A percentile compares a stretch with the other conserved stretches of the same genome.
Conservation (phyloP, 768 basidiomycete species). For the Brasilioporus rufonigricans region DNA sequence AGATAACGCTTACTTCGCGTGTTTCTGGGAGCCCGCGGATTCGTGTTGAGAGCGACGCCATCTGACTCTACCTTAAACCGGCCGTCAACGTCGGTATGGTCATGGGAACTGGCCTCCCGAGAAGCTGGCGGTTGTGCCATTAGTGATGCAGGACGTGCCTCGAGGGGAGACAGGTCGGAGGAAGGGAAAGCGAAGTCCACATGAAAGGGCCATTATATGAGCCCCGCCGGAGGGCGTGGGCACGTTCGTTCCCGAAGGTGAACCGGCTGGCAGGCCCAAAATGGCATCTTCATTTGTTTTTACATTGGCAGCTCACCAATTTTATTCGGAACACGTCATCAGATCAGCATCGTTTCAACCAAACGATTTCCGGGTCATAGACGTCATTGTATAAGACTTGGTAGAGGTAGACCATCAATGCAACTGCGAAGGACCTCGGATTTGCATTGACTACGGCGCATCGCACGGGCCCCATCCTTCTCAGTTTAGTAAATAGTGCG, state of each 20-base stretch:
- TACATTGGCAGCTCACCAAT: not conserved
- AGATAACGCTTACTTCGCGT: constrained; percentile 8
- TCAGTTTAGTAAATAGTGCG: no score
- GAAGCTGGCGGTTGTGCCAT: constrained; percentile 7
- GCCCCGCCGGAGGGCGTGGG: not conserved
- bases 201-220: not conserved
- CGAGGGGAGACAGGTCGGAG: not conserved
- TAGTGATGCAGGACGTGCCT: not conserved
- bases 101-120: constrained; percentile 5
- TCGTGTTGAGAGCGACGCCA: not conserved
- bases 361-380: no score
- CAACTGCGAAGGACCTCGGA: no score
- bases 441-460: no score
- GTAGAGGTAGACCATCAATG: no score
- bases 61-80: constrained; percentile 4
- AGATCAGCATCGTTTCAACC: no score
- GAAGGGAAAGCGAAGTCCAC: not conserved
- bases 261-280: not conserved
- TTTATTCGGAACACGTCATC: no score
- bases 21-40: not conserved
- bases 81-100: not conserved
- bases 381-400: no score
- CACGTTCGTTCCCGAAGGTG: constrained; percentile 16
- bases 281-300: not conserved
- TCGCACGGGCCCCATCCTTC: no score